Conservation (phyloP, 148 eudicot genomes). For the Rhododendron ferrugineum region DNA sequence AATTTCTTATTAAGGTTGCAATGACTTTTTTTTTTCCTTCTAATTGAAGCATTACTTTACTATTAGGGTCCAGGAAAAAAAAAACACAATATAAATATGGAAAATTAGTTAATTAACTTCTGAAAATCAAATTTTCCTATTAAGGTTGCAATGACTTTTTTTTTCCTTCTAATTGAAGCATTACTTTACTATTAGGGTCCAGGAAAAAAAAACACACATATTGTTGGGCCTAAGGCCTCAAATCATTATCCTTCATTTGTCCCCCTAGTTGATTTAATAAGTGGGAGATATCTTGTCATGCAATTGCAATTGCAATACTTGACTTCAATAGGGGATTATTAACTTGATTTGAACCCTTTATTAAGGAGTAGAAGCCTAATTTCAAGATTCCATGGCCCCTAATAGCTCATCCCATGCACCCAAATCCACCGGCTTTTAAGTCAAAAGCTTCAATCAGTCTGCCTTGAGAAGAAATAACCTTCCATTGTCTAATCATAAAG, state of each 20-base stretch:
- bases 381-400: conserved; percentile 12
- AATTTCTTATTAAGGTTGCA: neutral
- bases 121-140: neutral
- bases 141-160: neutral
- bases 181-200: neutral
- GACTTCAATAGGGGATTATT: conserved; percentile 16
- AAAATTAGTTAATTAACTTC: neutral
- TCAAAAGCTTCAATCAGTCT: conserved; percentile 29
- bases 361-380: neutral
- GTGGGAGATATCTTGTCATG: conserved; percentile 22
- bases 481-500: conserved; percentile 16
- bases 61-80: too few relatives aligned
- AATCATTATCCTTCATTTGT: neutral
- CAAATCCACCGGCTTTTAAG: conserved; percentile 13
- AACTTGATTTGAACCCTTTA: conserved; percentile 9
- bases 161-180: neutral
- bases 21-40: neutral
- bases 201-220: neutral
- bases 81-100: neutral
- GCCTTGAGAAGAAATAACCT: conserved; percentile 9
- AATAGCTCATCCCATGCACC: conserved; percentile 6
- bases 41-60: neutral
- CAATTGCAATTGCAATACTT: conserved; percentile 16
- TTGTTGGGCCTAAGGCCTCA: neutral
- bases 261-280: conserved; percentile 9